These are phyloP conservation scores for Ruellia speciosa DNA, from an alignment of 305 asterid species.

Conservation along the genomic window DNA sequence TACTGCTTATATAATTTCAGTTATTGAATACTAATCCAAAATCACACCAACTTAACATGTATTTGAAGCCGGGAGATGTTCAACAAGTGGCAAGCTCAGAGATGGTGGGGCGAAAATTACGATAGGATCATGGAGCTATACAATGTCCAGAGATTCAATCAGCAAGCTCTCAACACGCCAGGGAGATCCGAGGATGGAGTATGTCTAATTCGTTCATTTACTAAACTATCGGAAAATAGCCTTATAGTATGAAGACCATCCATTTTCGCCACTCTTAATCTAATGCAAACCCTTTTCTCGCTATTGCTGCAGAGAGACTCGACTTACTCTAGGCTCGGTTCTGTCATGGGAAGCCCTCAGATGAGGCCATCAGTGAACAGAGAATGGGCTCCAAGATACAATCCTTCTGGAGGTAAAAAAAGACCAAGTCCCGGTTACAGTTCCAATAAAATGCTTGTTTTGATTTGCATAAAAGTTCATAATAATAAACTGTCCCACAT, in stretches of 20 bases:
- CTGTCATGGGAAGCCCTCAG: conserved; percentile 69
- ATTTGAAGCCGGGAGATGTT: conserved; percentile 88
- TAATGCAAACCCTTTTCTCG: not conserved
- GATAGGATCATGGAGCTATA: conserved; percentile 96
- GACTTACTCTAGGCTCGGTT: conserved; percentile 69
- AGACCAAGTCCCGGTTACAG: too few relatives aligned
- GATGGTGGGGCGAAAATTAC: conserved; percentile 99
- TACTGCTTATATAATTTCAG: not conserved
- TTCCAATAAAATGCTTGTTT: not conserved
- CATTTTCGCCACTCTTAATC: not conserved
- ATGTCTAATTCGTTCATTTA: conserved; percentile 16
- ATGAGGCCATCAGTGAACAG: conserved; percentile 67
- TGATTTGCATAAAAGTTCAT: not conserved
- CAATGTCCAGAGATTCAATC: conserved; percentile 86
- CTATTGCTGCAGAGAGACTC: conserved; percentile 80
- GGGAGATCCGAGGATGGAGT: conserved; percentile 94
- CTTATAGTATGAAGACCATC: not conserved
- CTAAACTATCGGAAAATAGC: not conserved
- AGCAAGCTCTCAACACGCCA: conserved; percentile 83
- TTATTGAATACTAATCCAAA: not conserved
- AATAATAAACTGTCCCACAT: not conserved
- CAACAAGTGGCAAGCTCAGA: conserved; percentile 95
- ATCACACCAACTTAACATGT: conserved; percentile 3
- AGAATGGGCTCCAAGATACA: conserved; percentile 58
- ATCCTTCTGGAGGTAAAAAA: conserved; percentile 25